A percentile compares a stretch with the other conserved stretches of the same genome.
Conservation (phyloP, 495 filamentous ascomycete species). For the Xeromyces bisporus region DNA sequence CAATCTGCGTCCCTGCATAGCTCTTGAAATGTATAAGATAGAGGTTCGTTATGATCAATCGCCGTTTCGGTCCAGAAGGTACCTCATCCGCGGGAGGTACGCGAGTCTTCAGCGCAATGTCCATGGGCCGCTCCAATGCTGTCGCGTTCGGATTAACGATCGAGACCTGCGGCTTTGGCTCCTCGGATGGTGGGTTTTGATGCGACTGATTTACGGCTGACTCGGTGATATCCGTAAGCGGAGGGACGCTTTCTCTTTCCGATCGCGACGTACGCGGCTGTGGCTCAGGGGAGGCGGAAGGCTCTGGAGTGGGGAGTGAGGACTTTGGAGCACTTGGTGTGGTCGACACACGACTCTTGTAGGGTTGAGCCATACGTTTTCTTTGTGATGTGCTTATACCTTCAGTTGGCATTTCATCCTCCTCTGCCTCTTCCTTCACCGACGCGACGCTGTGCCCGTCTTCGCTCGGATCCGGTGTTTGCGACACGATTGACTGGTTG, state of each 20-base stretch:
- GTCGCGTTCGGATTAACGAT: conserved; percentile 59
- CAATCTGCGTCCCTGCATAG: conserved; percentile 87
- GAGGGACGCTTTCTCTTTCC: conserved; percentile 35
- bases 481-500: conserved; percentile 18
- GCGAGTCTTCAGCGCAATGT: conserved; percentile 81
- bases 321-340: conserved; percentile 24
- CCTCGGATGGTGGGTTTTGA: conserved; percentile 17
- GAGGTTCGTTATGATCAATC: conserved; percentile 81
- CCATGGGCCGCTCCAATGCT: conserved; percentile 75
- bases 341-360: conserved; percentile 34
- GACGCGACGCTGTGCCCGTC: conserved; percentile 33
- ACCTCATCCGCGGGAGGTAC: conserved; percentile 52
- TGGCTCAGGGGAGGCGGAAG: conserved; percentile 35
- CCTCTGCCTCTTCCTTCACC: conserved; percentile 12
- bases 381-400: conserved; percentile 45
- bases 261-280: conserved; percentile 26
- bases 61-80: conserved; percentile 52
- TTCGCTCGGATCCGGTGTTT: conserved; percentile 14
- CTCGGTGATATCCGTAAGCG: conserved; percentile 63
- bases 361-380: conserved; percentile 46
- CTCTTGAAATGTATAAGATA: conserved; percentile 95
- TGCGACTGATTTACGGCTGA: conserved; percentile 46
- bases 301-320: conserved; percentile 44
- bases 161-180: conserved; percentile 33
- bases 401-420: conserved; percentile 47